Evolutionary conservation across 2,329 filamentous ascomycete species (phyloP).

Genomic region (Chrysoporthe puriensis): DNA sequence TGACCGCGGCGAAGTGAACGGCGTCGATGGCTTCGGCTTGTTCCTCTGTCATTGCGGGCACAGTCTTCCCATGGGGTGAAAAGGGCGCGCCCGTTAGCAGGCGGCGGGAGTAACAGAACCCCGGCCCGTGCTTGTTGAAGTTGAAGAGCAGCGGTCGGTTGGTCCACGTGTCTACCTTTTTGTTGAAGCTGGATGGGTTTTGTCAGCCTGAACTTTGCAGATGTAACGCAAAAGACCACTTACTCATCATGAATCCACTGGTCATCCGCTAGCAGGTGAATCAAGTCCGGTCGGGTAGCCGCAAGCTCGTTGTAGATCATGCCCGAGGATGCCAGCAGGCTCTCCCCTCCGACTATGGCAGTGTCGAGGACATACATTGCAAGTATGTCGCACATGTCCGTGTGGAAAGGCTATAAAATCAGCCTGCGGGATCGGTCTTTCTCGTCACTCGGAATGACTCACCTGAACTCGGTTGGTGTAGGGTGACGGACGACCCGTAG

Average conservation of each 20-base stretch:
- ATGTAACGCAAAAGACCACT: background rate
- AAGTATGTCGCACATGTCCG: slow-evolving; percentile 41
- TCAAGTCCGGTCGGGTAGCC: slow-evolving; percentile 29
- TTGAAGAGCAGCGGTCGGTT: slow-evolving; percentile 27
- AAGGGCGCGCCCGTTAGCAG: slow-evolving; percentile 32
- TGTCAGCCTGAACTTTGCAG: too few species aligned
- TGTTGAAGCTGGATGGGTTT: too few species aligned
- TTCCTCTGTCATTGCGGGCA: slow-evolving; percentile 32
- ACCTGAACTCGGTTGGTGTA: too few species aligned
- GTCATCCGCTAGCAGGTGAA: slow-evolving; percentile 31
- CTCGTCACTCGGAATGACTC: too few species aligned
- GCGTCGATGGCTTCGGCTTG: slow-evolving; percentile 34
- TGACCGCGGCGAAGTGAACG: slow-evolving; percentile 31
- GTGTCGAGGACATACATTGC: slow-evolving; percentile 34
- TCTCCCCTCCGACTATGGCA: slow-evolving; percentile 22
- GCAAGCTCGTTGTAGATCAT: slow-evolving; percentile 33
- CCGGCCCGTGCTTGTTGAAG: slow-evolving; percentile 31
- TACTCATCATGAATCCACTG: slow-evolving; percentile 25
- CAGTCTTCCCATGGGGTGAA: slow-evolving; percentile 30
- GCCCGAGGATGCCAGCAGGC: slow-evolving; percentile 9
- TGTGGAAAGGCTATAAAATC: slow-evolving; percentile 46
- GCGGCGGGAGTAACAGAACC: slow-evolving; percentile 34
- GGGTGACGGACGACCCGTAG: slow-evolving; percentile 15
- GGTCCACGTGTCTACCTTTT: too few species aligned
- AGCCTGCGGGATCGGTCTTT: too few species aligned